Evolutionary conservation across 345 rosid species (phyloP).

Genomic region (Cardamine occulta): DNA sequence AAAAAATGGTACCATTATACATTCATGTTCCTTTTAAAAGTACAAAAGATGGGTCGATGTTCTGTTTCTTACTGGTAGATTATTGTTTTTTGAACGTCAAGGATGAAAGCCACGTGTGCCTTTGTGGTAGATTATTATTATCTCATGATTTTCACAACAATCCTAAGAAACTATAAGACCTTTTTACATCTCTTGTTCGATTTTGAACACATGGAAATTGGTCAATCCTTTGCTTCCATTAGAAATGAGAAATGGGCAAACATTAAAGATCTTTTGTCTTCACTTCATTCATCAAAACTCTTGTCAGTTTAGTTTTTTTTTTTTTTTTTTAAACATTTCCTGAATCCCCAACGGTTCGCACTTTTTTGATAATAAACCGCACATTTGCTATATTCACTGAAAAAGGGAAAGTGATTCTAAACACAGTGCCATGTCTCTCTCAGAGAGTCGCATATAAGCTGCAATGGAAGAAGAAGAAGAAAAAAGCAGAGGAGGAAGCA

Average conservation of each 20-base stretch:
- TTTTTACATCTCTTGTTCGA: not conserved
- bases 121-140: not conserved
- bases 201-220: constrained; percentile 3
- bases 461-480: constrained; percentile 6
- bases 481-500: constrained; percentile 11
- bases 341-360: not conserved
- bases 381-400: constrained; percentile 25
- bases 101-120: too few relatives aligned
- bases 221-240: constrained; percentile 9
- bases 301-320: not conserved
- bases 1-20: not conserved
- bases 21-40: not conserved
- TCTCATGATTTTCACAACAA: constrained; percentile 3
- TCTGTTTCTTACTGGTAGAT: constrained; percentile 2
- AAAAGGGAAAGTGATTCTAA: constrained; percentile 3
- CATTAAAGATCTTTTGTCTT: constrained; percentile 29
- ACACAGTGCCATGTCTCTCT: constrained; percentile 35
- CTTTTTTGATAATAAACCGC: constrained; percentile 36
- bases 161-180: not conserved
- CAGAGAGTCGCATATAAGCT: not conserved
- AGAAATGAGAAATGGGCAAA: not conserved
- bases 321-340: too few relatives aligned
- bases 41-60: constrained; percentile 19
- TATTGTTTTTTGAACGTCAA: too few relatives aligned
- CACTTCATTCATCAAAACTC: not conserved